phyloP scores from a whole-genome alignment of 2,329 filamentous ascomycete genomes.

The Sporothrix curviconia region DNA sequence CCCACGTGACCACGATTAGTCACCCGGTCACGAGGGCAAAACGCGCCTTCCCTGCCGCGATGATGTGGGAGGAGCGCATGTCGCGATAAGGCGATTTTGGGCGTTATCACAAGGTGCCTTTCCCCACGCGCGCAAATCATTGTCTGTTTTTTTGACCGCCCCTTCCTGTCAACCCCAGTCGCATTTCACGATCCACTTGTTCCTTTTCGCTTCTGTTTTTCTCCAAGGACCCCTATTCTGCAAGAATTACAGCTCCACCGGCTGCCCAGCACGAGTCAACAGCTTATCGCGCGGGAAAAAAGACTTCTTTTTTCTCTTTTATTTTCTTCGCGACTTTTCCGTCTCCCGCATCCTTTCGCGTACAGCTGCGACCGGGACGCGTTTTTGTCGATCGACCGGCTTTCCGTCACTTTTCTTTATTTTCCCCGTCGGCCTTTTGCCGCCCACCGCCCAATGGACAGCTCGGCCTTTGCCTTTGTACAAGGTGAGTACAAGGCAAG shows the following conservation, averaged over 20 bases:
- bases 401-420: background rate
- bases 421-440: background rate
- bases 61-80: constrained; percentile 7
- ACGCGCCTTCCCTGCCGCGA: constrained; percentile 7
- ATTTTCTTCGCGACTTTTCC: background rate
- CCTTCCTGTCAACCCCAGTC: background rate
- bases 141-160: background rate
- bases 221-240: background rate
- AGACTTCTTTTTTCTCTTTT: too few species aligned
- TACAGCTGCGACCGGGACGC: background rate
- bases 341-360: background rate
- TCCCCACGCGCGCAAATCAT: background rate
- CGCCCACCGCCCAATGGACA: constrained; percentile 11
- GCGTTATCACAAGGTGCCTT: constrained; percentile 7
- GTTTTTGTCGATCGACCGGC: background rate
- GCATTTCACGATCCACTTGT: background rate
- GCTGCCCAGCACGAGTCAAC: background rate
- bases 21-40: background rate
- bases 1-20: background rate
- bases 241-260: background rate
- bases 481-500: constrained; percentile 7
- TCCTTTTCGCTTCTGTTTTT: background rate
- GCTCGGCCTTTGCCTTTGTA: constrained; percentile 6
- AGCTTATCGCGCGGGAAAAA: background rate
- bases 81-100: constrained; percentile 12